A percentile compares a stretch with the other conserved stretches of the same genome.
Evolutionary conservation across 140 eudicot species (phyloP).

Genomic region (Bidens hawaiensis): DNA sequence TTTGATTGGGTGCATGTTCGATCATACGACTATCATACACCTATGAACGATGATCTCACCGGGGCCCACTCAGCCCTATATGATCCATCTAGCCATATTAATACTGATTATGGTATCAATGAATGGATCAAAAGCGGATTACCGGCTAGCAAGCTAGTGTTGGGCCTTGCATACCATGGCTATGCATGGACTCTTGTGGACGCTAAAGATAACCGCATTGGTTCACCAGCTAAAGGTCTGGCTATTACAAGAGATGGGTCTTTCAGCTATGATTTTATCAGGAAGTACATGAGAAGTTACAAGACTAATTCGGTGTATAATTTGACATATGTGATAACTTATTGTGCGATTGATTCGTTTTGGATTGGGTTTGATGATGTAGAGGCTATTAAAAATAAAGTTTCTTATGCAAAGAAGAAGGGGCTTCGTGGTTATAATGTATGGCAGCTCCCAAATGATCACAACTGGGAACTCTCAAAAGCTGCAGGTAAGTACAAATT

Average conservation of each 20-base stretch:
- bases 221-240: conserved; percentile 42
- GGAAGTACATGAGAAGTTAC: conserved; percentile 22
- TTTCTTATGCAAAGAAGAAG: conserved; percentile 42
- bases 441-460: conserved; percentile 58
- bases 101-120: conserved; percentile 49
- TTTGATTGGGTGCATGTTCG: too few species aligned
- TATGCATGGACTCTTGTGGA: conserved; percentile 43
- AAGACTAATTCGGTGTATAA: conserved; percentile 29
- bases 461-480: too few species aligned
- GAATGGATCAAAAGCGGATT: too few species aligned
- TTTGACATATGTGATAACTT: conserved; percentile 32
- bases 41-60: conserved; percentile 18
- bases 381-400: conserved; percentile 38
- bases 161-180: conserved; percentile 57
- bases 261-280: conserved; percentile 22
- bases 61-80: conserved; percentile 36
- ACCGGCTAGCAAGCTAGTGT: too few species aligned
- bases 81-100: conserved; percentile 43
- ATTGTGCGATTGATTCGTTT: conserved; percentile 33
- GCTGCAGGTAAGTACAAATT: too few species aligned
- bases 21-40: too few species aligned
- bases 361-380: conserved; percentile 68
- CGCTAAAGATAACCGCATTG: conserved; percentile 30
- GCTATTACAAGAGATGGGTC: conserved; percentile 24
- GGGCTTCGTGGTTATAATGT: conserved; percentile 61